Percentiles rank a stretch among this genome's conserved stretches.
These are phyloP conservation scores for Jackrogersella multiformis DNA, from an alignment of 495 filamentous ascomycete genomes.

Conservation along the genomic window DNA sequence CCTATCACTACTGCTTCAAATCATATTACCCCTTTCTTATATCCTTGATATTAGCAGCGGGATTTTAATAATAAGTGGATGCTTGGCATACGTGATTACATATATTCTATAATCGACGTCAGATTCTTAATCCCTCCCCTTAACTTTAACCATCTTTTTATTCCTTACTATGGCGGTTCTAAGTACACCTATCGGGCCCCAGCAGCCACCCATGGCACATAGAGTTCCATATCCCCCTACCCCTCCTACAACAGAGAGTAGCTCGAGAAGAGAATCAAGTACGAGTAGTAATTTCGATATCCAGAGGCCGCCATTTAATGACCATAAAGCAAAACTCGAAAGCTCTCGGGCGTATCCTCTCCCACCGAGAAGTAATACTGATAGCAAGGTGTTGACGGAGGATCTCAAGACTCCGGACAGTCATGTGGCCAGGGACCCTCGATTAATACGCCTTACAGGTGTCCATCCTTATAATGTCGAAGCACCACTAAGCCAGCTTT, in stretches of 20 bases:
- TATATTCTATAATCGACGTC: constrained; percentile 20
- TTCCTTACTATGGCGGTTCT: constrained; percentile 30
- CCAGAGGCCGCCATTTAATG: constrained; percentile 12
- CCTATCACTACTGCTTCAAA: constrained; percentile 4
- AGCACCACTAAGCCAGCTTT: constrained; percentile 81
- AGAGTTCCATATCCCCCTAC: constrained; percentile 37
- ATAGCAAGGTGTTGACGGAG: constrained; percentile 71
- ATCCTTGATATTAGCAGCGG: neutral
- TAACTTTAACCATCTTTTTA: neutral
- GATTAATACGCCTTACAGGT: constrained; percentile 88
- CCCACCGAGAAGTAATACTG: constrained; percentile 72
- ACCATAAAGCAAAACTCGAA: constrained; percentile 16
- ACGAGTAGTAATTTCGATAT: constrained; percentile 23
- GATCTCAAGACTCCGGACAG: constrained; percentile 86
- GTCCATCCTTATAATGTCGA: constrained; percentile 96
- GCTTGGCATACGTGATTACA: constrained; percentile 26
- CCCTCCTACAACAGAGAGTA: constrained; percentile 35
- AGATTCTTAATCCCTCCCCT: constrained; percentile 1
- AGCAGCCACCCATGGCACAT: constrained; percentile 4
- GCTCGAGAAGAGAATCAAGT: constrained; percentile 36
- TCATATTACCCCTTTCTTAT: constrained; percentile 11
- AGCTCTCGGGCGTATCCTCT: constrained; percentile 60
- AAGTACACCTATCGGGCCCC: constrained; percentile 6
- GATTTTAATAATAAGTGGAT: constrained; percentile 25
- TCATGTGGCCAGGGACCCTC: constrained; percentile 86